A percentile compares a stretch with the other conserved stretches of the same genome.
Conservation (phyloP, 805 yeast species). For the Starmera dryadoides region DNA sequence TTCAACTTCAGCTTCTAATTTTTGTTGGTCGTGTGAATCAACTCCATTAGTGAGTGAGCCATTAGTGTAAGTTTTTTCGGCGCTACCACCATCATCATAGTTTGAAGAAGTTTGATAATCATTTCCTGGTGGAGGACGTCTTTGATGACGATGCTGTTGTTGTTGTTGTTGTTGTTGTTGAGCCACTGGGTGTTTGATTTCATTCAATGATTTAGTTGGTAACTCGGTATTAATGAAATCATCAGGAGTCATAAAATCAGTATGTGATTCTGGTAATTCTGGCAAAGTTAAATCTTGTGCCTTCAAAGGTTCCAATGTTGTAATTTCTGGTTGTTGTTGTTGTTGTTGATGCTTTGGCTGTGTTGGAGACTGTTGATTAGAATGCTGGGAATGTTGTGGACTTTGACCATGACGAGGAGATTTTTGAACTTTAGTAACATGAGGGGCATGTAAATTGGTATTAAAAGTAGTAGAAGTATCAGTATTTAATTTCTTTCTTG, state of each 20-base stretch:
- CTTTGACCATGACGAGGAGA: background rate
- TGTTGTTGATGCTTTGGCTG: background rate
- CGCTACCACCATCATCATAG: background rate
- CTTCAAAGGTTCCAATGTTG: background rate
- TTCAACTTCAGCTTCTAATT: slow-evolving; percentile 4
- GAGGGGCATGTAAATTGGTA: background rate
- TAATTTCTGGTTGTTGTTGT: background rate
- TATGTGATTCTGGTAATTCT: background rate
- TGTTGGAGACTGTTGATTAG: too few species aligned
- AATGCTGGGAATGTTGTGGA: background rate
- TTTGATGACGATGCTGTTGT: slow-evolving; percentile 7
- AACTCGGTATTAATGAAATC: slow-evolving; percentile 1
- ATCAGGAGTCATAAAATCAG: background rate
- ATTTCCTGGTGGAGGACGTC: slow-evolving; percentile 17
- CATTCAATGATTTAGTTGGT: slow-evolving; percentile 12
- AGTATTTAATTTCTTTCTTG: slow-evolving; percentile 19
- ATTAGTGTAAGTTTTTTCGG: background rate
- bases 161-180: slow-evolving; percentile 2
- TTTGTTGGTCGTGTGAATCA: background rate
- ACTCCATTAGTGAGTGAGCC: background rate
- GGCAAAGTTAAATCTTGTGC: background rate
- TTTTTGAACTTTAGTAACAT: background rate
- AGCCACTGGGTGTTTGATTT: slow-evolving; percentile 3
- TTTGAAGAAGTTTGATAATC: slow-evolving; percentile 1
- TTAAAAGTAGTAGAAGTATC: slow-evolving; percentile 8